Evolutionary conservation across 2,329 filamentous ascomycete genomes (phyloP).

Genomic region (Pseudocercospora eumusae): DNA sequence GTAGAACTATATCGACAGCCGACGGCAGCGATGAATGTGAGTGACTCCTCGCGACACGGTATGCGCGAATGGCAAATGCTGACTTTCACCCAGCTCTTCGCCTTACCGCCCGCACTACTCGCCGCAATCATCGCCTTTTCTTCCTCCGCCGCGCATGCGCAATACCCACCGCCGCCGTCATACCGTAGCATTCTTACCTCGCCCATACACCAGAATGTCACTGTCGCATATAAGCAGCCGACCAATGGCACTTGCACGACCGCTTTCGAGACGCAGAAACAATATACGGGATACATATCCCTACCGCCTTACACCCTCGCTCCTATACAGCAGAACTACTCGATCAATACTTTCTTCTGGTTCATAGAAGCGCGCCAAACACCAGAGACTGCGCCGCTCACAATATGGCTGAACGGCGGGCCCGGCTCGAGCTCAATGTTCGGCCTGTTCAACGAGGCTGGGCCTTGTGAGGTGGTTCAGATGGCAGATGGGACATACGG

Average conservation of each 20-base stretch:
- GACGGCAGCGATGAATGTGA: conserved; percentile 6
- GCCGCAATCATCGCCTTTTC: conserved; percentile 24
- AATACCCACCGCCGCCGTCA: conserved; percentile 43
- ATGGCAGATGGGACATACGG: conserved; percentile 44
- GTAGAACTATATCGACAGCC: background rate
- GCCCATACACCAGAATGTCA: conserved; percentile 63
- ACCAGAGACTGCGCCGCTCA: conserved; percentile 54
- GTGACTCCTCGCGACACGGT: background rate
- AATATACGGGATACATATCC: conserved; percentile 70
- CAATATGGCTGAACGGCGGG: conserved; percentile 69
- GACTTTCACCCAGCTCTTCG: conserved; percentile 20
- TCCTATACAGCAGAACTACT: conserved; percentile 55
- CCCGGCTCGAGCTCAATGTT: conserved; percentile 66
- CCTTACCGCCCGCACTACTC: conserved; percentile 33
- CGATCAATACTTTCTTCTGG: conserved; percentile 66
- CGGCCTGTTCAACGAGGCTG: conserved; percentile 63
- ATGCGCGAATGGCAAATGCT: background rate
- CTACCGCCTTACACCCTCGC: conserved; percentile 52
- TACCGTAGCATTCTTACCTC: conserved; percentile 60
- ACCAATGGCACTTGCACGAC: conserved; percentile 64
- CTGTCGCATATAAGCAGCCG: conserved; percentile 66
- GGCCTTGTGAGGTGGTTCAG: conserved; percentile 50
- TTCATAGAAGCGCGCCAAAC: conserved; percentile 59
- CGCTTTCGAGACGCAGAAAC: conserved; percentile 64
- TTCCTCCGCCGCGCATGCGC: conserved; percentile 34